A percentile compares a stretch with the other conserved stretches of the same genome.
Evolutionary conservation across 257 asterid species (phyloP).

Genomic region (Sherardia arvensis): DNA sequence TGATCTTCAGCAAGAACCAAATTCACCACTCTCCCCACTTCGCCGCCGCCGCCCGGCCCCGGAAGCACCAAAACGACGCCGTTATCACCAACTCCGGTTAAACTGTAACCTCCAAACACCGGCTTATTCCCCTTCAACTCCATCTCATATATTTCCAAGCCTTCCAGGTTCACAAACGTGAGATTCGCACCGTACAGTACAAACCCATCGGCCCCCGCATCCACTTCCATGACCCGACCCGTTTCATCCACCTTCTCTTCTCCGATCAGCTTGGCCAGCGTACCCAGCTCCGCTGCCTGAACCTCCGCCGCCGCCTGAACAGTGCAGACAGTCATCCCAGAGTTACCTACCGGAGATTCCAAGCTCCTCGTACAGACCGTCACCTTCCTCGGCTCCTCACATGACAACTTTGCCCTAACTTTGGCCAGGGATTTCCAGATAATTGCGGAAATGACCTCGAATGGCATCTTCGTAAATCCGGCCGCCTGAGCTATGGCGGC

Average conservation of each 20-base stretch:
- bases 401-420: slow-evolving; percentile 16
- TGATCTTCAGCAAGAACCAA: slow-evolving; percentile 37
- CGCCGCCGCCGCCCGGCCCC: slow-evolving; percentile 14
- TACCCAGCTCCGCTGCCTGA: slow-evolving; percentile 13
- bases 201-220: slow-evolving; percentile 16
- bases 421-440: slow-evolving; percentile 63
- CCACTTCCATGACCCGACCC: slow-evolving; percentile 7
- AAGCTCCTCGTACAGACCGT: slow-evolving; percentile 23
- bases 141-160: slow-evolving; percentile 33
- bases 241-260: slow-evolving; percentile 33
- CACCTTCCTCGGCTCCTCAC: slow-evolving; percentile 20
- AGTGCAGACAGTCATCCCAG: slow-evolving; percentile 23
- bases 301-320: slow-evolving; percentile 23
- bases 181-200: slow-evolving; percentile 53
- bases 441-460: slow-evolving; percentile 45
- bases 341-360: slow-evolving; percentile 13
- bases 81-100: slow-evolving; percentile 55
- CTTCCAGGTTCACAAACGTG: slow-evolving; percentile 50
- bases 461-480: slow-evolving; percentile 14
- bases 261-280: slow-evolving; percentile 28
- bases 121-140: slow-evolving; percentile 35
- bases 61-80: slow-evolving; percentile 54
- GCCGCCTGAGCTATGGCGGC: not conserved
- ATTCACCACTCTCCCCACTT: slow-evolving; percentile 38
- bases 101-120: slow-evolving; percentile 24